Percentiles rank a stretch among this genome's conserved stretches.
These are phyloP conservation scores for Huiozyma naganishii DNA, from an alignment of 805 yeast species.

Conservation along the genomic window DNA sequence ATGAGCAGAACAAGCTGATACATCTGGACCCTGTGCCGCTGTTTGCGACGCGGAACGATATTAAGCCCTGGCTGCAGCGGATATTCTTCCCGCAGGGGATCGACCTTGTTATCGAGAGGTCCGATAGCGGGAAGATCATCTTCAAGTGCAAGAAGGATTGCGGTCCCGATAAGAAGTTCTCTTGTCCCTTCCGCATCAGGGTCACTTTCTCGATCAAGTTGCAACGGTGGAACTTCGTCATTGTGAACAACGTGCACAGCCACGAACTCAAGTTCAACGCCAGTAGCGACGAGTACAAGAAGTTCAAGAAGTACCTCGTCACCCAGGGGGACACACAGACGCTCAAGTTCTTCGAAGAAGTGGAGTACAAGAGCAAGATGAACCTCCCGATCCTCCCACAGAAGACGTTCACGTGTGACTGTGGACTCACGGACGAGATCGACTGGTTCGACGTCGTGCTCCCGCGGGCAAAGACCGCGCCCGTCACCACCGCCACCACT, in stretches of 20 bases:
- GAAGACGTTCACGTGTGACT: constrained; percentile 24
- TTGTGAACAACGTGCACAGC: constrained; percentile 48
- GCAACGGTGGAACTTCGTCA: constrained; percentile 47
- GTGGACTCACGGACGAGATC: constrained; percentile 28
- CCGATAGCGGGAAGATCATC: constrained; percentile 47
- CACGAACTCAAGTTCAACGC: constrained; percentile 34
- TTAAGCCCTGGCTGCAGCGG: constrained; percentile 51
- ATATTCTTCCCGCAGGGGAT: constrained; percentile 38
- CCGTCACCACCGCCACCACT: constrained; percentile 2
- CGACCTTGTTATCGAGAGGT: constrained; percentile 47
- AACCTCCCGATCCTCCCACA: constrained; percentile 24
- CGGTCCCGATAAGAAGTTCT: constrained; percentile 17
- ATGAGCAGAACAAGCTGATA: constrained; percentile 26
- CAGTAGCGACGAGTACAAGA: constrained; percentile 24
- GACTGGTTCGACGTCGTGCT: constrained; percentile 23
- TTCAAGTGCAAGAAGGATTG: constrained; percentile 40
- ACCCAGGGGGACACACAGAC: constrained; percentile 21
- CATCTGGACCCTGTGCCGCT: constrained; percentile 28
- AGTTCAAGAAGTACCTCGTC: constrained; percentile 20
- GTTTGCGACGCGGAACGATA: constrained; percentile 34
- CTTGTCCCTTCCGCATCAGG: constrained; percentile 54
- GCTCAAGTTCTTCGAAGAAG: constrained; percentile 24
- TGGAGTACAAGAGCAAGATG: constrained; percentile 22
- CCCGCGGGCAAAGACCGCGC: constrained; percentile 13
- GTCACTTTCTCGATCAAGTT: constrained; percentile 46